These are phyloP conservation scores for Thalia dealbata DNA, from an alignment of 176 grass and related monocot genomes.

Conservation along the genomic window DNA sequence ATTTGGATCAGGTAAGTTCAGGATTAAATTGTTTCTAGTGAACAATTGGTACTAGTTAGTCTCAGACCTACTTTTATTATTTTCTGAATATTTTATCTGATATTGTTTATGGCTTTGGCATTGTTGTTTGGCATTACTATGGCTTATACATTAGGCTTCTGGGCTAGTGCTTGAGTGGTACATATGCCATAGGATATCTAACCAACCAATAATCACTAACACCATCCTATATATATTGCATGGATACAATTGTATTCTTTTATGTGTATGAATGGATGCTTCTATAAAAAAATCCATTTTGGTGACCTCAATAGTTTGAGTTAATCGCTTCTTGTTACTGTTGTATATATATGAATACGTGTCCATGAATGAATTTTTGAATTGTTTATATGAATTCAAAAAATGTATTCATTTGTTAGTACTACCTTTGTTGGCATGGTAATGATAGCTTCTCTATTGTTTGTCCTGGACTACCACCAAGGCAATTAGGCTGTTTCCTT, in stretches of 20 bases:
- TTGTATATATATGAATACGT: neutral
- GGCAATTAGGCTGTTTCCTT: too few relatives aligned
- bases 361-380: neutral
- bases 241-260: neutral
- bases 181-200: neutral
- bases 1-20: slow-evolving; percentile 79
- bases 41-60: neutral
- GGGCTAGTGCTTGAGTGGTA: neutral
- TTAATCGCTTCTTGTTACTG: too few relatives aligned
- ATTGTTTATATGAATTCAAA: neutral
- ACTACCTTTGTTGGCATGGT: neutral
- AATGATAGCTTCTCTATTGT: too few relatives aligned
- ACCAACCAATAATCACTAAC: neutral
- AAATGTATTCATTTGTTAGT: neutral
- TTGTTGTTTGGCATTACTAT: neutral
- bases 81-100: neutral
- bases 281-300: too few relatives aligned
- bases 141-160: neutral
- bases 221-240: neutral
- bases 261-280: too few relatives aligned
- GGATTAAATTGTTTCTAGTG: neutral
- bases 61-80: neutral
- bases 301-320: too few relatives aligned
- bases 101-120: too few relatives aligned
- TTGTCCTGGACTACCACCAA: too few relatives aligned